Evolutionary conservation across 2,329 filamentous ascomycete genomes (phyloP).

Genomic region (Acrodontium crateriforme): DNA sequence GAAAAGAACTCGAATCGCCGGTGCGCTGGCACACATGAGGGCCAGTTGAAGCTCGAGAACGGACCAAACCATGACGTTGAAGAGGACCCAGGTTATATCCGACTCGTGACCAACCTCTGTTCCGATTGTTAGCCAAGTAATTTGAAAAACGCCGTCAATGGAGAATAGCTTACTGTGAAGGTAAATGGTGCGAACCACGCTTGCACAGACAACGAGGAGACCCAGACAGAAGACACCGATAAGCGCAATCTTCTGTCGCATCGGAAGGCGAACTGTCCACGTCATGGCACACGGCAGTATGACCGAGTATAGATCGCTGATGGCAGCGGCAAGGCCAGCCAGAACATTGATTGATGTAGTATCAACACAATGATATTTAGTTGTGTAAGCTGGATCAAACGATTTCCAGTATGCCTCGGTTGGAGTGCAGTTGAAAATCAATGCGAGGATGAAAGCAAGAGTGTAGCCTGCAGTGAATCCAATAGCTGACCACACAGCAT

Average conservation of each 20-base stretch:
- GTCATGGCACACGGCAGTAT: slow-evolving; percentile 25
- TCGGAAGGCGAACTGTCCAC: slow-evolving; percentile 20
- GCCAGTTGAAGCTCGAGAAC: slow-evolving; percentile 17
- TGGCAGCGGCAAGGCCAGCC: slow-evolving; percentile 8
- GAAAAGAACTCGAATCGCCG: slow-evolving; percentile 17
- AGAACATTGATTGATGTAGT: slow-evolving; percentile 16
- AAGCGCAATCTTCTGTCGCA: slow-evolving; percentile 24
- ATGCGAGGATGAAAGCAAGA: slow-evolving; percentile 7
- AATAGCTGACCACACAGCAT: slow-evolving; percentile 6
- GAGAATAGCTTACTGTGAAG: slow-evolving; percentile 12
- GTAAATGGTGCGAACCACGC: slow-evolving; percentile 26
- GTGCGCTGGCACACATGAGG: slow-evolving; percentile 20
- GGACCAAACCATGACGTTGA: slow-evolving; percentile 16
- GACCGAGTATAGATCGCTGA: slow-evolving; percentile 11
- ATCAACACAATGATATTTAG: slow-evolving; percentile 16
- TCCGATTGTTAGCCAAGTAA: slow-evolving; percentile 20
- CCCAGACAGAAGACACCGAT: slow-evolving; percentile 19
- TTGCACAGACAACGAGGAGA: slow-evolving; percentile 26
- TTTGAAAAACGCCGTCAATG: slow-evolving; percentile 14
- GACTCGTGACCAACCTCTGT: slow-evolving; percentile 19
- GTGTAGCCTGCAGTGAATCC: slow-evolving; percentile 5
- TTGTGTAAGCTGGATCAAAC: slow-evolving; percentile 7
- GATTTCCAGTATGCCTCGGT: slow-evolving; percentile 11
- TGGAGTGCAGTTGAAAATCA: slow-evolving; percentile 8
- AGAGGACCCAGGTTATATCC: slow-evolving; percentile 15